Conservation (phyloP, 2,329 filamentous ascomycete species). For the Stagonosporopsis cucurbitacearum region DNA sequence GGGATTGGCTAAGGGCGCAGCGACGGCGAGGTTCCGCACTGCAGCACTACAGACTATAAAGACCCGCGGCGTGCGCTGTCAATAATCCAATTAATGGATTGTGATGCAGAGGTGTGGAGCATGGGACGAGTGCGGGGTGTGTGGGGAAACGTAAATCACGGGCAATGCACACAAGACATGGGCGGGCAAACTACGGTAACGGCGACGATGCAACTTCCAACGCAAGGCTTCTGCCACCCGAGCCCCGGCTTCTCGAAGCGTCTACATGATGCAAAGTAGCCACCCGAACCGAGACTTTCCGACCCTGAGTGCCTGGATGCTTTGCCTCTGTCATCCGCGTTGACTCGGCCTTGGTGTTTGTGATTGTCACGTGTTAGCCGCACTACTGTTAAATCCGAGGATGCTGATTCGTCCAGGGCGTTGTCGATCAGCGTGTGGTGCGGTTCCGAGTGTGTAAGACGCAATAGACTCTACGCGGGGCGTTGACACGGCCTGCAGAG, state of each 20-base stretch:
- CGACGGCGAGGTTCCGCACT: constrained; percentile 5
- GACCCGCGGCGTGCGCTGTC: not conserved
- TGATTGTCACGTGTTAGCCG: constrained; percentile 9
- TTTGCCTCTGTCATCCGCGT: constrained; percentile 14
- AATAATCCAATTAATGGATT: too few relatives aligned
- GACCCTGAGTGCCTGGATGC: not conserved
- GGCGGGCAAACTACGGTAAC: too few relatives aligned
- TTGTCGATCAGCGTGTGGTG: constrained; percentile 13
- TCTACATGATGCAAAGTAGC: too few relatives aligned
- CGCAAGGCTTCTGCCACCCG: not conserved
- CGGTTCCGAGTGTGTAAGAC: constrained; percentile 17
- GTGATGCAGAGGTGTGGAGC: constrained; percentile 5
- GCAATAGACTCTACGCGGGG: constrained; percentile 18
- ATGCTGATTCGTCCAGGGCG: constrained; percentile 5
- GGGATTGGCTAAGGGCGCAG: not conserved
- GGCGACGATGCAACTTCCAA: too few relatives aligned
- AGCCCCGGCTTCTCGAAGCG: constrained; percentile 5
- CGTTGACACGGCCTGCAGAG: not conserved
- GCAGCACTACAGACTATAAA: not conserved
- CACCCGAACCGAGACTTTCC: not conserved
- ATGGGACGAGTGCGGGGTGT: constrained; percentile 9
- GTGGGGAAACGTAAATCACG: constrained; percentile 9
- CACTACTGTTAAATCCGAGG: not conserved
- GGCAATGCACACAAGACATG: constrained; percentile 2
- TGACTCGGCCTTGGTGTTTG: constrained; percentile 17